Conservation (phyloP, 805 yeast species). For the Candida nanaspora region DNA sequence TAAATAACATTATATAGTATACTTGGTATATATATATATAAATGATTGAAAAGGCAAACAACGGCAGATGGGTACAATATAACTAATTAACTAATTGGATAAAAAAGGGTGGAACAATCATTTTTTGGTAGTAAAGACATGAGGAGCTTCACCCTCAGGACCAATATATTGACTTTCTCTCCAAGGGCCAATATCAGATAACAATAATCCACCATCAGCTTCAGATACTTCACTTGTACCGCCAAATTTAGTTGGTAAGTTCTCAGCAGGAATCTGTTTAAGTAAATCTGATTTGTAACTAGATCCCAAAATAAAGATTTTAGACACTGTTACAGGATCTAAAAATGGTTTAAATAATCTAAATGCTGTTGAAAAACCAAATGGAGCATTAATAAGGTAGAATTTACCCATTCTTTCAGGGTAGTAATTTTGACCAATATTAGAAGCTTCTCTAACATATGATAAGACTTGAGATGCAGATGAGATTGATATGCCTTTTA, state of each 20-base stretch:
- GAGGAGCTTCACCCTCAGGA: slow-evolving; percentile 93
- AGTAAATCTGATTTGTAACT: slow-evolving; percentile 75
- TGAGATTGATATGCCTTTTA: slow-evolving; percentile 85
- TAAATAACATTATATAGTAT: too few relatives aligned
- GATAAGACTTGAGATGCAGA: slow-evolving; percentile 79
- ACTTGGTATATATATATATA: too few relatives aligned
- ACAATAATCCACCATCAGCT: slow-evolving; percentile 71
- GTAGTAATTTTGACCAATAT: slow-evolving; percentile 93
- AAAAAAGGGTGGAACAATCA: neutral
- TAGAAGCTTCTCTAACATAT: slow-evolving; percentile 88
- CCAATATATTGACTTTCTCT: slow-evolving; percentile 84
- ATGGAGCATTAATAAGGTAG: slow-evolving; percentile 93
- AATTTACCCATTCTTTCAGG: slow-evolving; percentile 99
- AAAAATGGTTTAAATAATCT: slow-evolving; percentile 85
- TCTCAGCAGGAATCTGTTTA: slow-evolving; percentile 89
- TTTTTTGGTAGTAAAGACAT: slow-evolving; percentile 35
- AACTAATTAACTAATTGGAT: neutral
- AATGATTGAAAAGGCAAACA: too few relatives aligned
- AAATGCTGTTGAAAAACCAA: slow-evolving; percentile 94
- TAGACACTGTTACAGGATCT: slow-evolving; percentile 95
- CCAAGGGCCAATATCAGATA: slow-evolving; percentile 97
- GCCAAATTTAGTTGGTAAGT: slow-evolving; percentile 87
- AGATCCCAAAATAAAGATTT: slow-evolving; percentile 81
- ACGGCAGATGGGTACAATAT: neutral
- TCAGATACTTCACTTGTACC: slow-evolving; percentile 65